These are phyloP conservation scores for Draba incana DNA, from an alignment of 345 rosid genomes.

Conservation along the genomic window DNA sequence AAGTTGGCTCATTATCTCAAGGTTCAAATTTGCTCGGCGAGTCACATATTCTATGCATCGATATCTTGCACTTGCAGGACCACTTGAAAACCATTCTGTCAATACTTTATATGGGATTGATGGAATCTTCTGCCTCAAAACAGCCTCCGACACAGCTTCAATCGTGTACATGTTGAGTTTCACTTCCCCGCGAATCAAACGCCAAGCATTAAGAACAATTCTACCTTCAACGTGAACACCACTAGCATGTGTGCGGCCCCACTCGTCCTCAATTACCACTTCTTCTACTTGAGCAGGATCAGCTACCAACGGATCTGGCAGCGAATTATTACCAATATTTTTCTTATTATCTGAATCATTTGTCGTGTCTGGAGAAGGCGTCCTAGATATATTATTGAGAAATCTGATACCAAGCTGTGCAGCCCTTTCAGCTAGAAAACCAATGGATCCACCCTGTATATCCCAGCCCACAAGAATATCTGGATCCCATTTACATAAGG, in stretches of 20 bases:
- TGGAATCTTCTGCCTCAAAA: conserved; percentile 80
- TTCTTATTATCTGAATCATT: conserved; percentile 46
- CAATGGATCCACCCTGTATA: conserved; percentile 89
- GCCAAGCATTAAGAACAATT: conserved; percentile 87
- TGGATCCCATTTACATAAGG: conserved; percentile 67
- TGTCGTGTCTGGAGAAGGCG: conserved; percentile 52
- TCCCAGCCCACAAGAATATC: conserved; percentile 95
- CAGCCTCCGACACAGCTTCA: conserved; percentile 87
- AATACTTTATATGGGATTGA: conserved; percentile 63
- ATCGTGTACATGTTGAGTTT: conserved; percentile 79
- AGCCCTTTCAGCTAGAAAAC: conserved; percentile 96
- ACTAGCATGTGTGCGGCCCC: conserved; percentile 98
- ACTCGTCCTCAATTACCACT: conserved; percentile 81
- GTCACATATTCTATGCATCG: conserved; percentile 76
- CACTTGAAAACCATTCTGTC: conserved; percentile 80
- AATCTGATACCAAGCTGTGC: conserved; percentile 86
- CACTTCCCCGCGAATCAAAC: conserved; percentile 84
- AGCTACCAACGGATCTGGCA: conserved; percentile 46
- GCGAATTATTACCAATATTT: conserved; percentile 41
- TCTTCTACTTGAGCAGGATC: conserved; percentile 52
- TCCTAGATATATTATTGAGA: conserved; percentile 76
- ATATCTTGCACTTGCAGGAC: conserved; percentile 76
- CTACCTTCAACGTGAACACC: conserved; percentile 98
- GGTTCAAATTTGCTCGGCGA: conserved; percentile 74
- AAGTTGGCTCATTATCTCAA: conserved; percentile 81